Percentiles rank a stretch among this genome's conserved stretches.
phyloP scores from a whole-genome alignment of 208 protist species.

The Polymyxa betae region DNA sequence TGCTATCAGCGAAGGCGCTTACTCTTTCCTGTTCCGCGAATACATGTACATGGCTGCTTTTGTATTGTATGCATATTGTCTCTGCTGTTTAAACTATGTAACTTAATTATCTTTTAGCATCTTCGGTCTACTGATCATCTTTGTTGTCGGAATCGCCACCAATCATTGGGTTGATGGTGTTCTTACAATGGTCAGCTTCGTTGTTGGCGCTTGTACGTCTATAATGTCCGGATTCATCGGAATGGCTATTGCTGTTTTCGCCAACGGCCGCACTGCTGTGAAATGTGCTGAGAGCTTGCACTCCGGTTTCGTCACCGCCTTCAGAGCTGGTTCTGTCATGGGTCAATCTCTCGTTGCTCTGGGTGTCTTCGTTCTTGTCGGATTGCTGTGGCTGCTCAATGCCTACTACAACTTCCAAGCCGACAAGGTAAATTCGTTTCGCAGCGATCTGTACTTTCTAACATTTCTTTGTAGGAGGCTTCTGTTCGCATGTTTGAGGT shows the following conservation, averaged over 20 bases:
- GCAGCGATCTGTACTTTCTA: too few relatives aligned
- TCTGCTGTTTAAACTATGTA: not conserved
- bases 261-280: conserved; percentile 65
- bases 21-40: conserved; percentile 56
- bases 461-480: too few relatives aligned
- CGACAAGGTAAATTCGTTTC: not conserved
- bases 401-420: not conserved
- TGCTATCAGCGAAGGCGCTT: conserved; percentile 52
- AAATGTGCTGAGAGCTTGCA: conserved; percentile 42
- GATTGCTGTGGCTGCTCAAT: not conserved
- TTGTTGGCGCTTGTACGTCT: conserved; percentile 66
- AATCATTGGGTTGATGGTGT: conserved; percentile 55
- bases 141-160: not conserved
- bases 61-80: not conserved
- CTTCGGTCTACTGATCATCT: conserved; percentile 7
- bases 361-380: conserved; percentile 54
- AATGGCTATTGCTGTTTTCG: conserved; percentile 68
- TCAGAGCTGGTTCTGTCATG: conserved; percentile 58
- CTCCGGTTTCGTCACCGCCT: conserved; percentile 51
- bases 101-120: not conserved
- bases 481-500: too few relatives aligned
- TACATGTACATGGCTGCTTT: conserved; percentile 55
- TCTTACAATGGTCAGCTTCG: conserved; percentile 60
- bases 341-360: conserved; percentile 46
- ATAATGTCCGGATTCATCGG: conserved; percentile 65